phyloP scores from a whole-genome alignment of 1,139 yeast genomes.

The Magnusiomyces fungicola region DNA sequence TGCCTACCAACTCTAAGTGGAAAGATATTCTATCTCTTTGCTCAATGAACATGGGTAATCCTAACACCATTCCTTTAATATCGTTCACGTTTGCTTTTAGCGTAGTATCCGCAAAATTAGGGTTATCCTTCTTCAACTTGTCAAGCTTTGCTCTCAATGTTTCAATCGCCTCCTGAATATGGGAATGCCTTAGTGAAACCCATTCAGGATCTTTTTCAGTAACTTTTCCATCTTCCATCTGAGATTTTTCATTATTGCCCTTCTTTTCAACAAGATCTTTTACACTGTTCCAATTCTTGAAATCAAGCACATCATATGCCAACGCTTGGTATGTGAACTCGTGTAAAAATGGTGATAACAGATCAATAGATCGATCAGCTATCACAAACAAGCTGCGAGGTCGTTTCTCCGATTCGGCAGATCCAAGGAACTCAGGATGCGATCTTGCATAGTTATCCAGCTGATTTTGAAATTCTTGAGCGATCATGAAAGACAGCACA shows the following conservation, averaged over 20 bases:
- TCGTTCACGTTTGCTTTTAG: slow-evolving; percentile 32
- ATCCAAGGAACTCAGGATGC: slow-evolving; percentile 36
- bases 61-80: slow-evolving; percentile 37
- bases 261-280: slow-evolving; percentile 47
- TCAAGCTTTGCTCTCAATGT: slow-evolving; percentile 52
- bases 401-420: slow-evolving; percentile 30
- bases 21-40: slow-evolving; percentile 32
- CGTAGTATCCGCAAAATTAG: slow-evolving; percentile 36
- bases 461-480: slow-evolving; percentile 60
- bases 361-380: slow-evolving; percentile 76
- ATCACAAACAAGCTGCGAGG: slow-evolving; percentile 71
- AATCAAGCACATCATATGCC: slow-evolving; percentile 64
- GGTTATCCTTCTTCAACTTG: slow-evolving; percentile 65
- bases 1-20: no score
- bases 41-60: slow-evolving; percentile 36
- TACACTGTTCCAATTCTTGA: slow-evolving; percentile 37
- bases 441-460: slow-evolving; percentile 69
- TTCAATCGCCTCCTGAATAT: slow-evolving; percentile 71
- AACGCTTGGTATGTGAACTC: slow-evolving; percentile 93
- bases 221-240: slow-evolving; percentile 40
- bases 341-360: slow-evolving; percentile 78
- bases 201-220: slow-evolving; percentile 70
- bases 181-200: slow-evolving; percentile 65
- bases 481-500: slow-evolving; percentile 63
- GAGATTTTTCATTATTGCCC: slow-evolving; percentile 50